phyloP scores from a whole-genome alignment of 345 rosid genomes.

The Rhizophora mangle region DNA sequence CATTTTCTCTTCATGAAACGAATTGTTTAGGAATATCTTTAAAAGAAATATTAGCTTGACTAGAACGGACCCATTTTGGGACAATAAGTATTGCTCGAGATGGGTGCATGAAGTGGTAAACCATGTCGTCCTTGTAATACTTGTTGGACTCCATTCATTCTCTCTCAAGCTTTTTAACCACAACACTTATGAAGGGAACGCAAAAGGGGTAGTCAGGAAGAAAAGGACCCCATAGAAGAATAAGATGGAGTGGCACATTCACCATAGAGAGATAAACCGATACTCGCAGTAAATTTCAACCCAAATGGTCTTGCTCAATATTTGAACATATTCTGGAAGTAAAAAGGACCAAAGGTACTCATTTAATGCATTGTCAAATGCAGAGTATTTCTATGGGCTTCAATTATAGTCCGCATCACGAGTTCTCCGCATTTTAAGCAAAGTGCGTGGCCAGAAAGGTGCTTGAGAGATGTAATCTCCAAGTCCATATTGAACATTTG shows the following conservation, averaged over 20 bases:
- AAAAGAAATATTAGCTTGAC: too few species aligned
- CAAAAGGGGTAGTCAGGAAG: not conserved
- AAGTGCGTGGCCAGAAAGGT: not conserved
- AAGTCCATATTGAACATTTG: not conserved
- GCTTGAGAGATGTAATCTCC: not conserved
- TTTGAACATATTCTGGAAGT: too few species aligned
- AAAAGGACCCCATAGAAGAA: too few species aligned
- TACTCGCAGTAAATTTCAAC: too few species aligned
- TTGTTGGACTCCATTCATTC: not conserved
- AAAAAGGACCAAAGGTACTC: too few species aligned
- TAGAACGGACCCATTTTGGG: too few species aligned
- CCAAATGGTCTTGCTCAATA: too few species aligned
- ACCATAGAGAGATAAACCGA: not conserved
- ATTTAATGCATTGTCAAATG: too few species aligned
- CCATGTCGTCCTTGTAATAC: not conserved
- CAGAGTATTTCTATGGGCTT: not conserved
- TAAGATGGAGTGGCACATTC: not conserved
- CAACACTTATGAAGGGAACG: not conserved
- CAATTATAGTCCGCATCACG: not conserved
- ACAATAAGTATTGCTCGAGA: not conserved
- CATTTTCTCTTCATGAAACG: too few species aligned
- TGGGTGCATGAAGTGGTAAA: not conserved
- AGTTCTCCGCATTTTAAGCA: not conserved
- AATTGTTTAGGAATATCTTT: too few species aligned
- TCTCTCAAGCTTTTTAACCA: not conserved